Evolutionary conservation across 257 asterid species (phyloP).

Genomic region (Euphrasia confusa): DNA sequence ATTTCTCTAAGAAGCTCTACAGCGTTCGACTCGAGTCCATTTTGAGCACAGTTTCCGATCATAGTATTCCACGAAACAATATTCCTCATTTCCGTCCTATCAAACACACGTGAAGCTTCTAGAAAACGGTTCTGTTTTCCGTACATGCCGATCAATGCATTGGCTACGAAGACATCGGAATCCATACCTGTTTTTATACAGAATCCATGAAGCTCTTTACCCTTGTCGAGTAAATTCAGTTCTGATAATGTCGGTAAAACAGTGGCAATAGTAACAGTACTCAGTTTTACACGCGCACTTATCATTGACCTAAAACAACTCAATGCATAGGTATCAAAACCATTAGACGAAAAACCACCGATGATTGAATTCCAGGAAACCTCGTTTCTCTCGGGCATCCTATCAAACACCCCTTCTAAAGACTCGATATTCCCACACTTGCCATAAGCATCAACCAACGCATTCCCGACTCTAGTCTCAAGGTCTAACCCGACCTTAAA

Average conservation of each 20-base stretch:
- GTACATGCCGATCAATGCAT: conserved; percentile 68
- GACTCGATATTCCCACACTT: conserved; percentile 51
- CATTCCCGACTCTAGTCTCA: conserved; percentile 49
- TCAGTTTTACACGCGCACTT: conserved; percentile 27
- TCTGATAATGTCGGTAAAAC: conserved; percentile 55
- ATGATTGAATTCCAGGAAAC: conserved; percentile 75
- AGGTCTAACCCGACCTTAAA: conserved; percentile 52
- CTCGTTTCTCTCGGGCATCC: conserved; percentile 50
- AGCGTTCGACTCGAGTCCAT: conserved; percentile 46
- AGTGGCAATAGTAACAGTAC: conserved; percentile 52
- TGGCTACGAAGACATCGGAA: conserved; percentile 59
- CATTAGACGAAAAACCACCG: conserved; percentile 39
- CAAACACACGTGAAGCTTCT: conserved; percentile 45
- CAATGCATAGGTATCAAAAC: conserved; percentile 37
- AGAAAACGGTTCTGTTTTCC: conserved; percentile 44
- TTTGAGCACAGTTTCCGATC: conserved; percentile 64
- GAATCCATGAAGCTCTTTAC: conserved; percentile 67
- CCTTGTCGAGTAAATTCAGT: conserved; percentile 33
- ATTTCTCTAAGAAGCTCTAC: conserved; percentile 42
- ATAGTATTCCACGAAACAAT: conserved; percentile 72
- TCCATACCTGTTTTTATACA: conserved; percentile 45
- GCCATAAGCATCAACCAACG: conserved; percentile 64
- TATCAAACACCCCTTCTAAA: conserved; percentile 38
- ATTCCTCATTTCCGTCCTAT: conserved; percentile 38
- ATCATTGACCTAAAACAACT: conserved; percentile 52